Evolutionary conservation across 2,329 filamentous ascomycete genomes (phyloP).

Genomic region (Diplodia intermedia): DNA sequence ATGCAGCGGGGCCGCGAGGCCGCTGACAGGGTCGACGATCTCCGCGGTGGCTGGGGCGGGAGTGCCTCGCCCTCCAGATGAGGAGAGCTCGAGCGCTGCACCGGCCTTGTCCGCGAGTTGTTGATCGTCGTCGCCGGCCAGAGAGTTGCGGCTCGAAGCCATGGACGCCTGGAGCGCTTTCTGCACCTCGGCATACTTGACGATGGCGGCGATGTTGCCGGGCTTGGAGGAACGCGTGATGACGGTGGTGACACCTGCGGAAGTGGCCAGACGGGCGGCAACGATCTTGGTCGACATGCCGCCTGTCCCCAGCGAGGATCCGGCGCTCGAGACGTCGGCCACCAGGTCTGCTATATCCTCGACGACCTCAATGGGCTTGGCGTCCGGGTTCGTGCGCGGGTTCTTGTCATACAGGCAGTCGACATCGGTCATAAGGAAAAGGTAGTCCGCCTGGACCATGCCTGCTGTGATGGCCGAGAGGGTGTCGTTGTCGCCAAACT

Average conservation of each 20-base stretch:
- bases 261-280: constrained; percentile 88
- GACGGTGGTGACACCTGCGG: constrained; percentile 92
- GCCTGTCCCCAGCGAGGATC: constrained; percentile 87
- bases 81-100: constrained; percentile 36
- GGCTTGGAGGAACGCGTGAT: constrained; percentile 95
- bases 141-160: constrained; percentile 37
- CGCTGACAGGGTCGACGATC: constrained; percentile 43
- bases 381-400: constrained; percentile 82
- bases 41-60: constrained; percentile 4
- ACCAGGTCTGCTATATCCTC: constrained; percentile 83
- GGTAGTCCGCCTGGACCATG: constrained; percentile 95
- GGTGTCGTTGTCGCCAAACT: constrained; percentile 99
- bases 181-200: constrained; percentile 75
- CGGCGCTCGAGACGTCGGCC: constrained; percentile 89
- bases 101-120: constrained; percentile 38
- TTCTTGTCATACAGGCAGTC: constrained; percentile 98
- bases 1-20: constrained; percentile 67
- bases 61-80: constrained; percentile 32
- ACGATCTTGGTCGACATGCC: constrained; percentile 99
- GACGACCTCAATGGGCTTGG: constrained; percentile 88
- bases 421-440: constrained; percentile 99
- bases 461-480: constrained; percentile 94
- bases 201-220: constrained; percentile 87
- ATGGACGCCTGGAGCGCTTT: constrained; percentile 48
- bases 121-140: constrained; percentile 37